A percentile compares a stretch with the other conserved stretches of the same genome.
Conservation (phyloP, 2,329 filamentous ascomycete species). For the Ophiosphaerella korrae region DNA sequence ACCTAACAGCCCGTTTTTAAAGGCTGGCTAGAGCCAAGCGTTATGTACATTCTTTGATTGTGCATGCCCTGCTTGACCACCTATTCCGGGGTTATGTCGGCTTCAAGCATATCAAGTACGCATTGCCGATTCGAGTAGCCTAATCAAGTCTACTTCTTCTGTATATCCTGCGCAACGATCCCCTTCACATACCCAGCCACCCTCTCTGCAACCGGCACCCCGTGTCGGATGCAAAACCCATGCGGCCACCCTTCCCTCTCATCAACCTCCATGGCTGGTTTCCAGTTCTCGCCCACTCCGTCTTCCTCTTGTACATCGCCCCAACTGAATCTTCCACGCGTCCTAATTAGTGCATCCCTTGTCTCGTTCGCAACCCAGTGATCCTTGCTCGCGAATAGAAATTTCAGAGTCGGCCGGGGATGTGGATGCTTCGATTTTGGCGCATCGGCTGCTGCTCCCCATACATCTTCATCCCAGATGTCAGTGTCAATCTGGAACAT, state of each 20-base stretch:
- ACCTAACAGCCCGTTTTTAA: no score
- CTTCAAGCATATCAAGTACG: no score
- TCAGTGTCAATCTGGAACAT: constrained; percentile 62
- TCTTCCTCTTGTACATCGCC: constrained; percentile 29
- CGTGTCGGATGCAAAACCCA: constrained; percentile 62
- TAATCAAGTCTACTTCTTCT: constrained; percentile 1
- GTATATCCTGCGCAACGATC: constrained; percentile 40
- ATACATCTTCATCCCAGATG: constrained; percentile 64
- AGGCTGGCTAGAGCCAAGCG: no score
- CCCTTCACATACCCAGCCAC: constrained; percentile 55
- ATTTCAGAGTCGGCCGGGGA: constrained; percentile 55
- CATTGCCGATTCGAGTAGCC: not conserved
- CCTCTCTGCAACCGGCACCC: constrained; percentile 56
- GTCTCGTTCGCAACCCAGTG: constrained; percentile 67
- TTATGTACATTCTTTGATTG: no score
- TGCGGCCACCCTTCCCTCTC: constrained; percentile 60
- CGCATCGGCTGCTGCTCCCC: constrained; percentile 54
- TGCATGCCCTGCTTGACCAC: not conserved
- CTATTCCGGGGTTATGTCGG: not conserved
- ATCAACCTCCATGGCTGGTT: constrained; percentile 61
- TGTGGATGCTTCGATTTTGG: constrained; percentile 28
- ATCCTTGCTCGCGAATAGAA: constrained; percentile 65
- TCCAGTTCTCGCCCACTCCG: constrained; percentile 40
- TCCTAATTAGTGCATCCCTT: constrained; percentile 58
- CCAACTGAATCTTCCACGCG: constrained; percentile 14